Percentiles rank a stretch among this genome's conserved stretches.
phyloP scores from a whole-genome alignment of 768 basidiomycete genomes.

The Lactarius akahatsu region DNA sequence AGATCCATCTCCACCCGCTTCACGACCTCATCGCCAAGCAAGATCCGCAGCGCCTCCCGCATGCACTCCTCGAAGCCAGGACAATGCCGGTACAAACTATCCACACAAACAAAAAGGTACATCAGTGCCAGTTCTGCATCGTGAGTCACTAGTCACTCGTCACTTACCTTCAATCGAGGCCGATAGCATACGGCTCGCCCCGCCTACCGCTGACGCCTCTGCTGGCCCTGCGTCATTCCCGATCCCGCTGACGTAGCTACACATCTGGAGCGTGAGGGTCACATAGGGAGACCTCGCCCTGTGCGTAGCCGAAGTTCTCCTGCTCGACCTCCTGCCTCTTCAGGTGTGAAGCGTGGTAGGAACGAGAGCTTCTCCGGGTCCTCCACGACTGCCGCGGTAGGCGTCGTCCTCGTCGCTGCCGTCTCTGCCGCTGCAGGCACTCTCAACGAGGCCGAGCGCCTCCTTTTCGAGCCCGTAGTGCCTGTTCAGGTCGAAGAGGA shows the following conservation, averaged over 20 bases:
- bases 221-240: too few species aligned
- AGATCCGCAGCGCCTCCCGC: too few species aligned
- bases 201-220: too few species aligned
- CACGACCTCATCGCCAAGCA: too few species aligned
- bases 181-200: conserved; percentile 44
- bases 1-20: too few species aligned
- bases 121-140: conserved; percentile 8
- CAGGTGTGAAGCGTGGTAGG: conserved; percentile 38
- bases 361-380: conserved; percentile 23
- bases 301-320: conserved; percentile 57
- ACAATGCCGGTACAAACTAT: too few species aligned
- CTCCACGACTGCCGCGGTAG: not conserved
- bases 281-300: conserved; percentile 48
- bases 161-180: conserved; percentile 87
- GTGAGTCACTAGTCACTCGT: not conserved
- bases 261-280: too few species aligned
- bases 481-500: conserved; percentile 80
- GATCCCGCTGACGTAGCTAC: too few species aligned
- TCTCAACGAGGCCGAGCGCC: conserved; percentile 81
- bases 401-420: not conserved
- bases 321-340: conserved; percentile 58
- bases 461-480: conserved; percentile 89
- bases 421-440: conserved; percentile 59
- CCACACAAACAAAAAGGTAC: too few species aligned
- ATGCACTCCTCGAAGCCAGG: too few species aligned